Percentiles rank a stretch among this genome's conserved stretches.
Evolutionary conservation across 2,329 filamentous ascomycete species (phyloP).

Genomic region (Westerdykella ornata): DNA sequence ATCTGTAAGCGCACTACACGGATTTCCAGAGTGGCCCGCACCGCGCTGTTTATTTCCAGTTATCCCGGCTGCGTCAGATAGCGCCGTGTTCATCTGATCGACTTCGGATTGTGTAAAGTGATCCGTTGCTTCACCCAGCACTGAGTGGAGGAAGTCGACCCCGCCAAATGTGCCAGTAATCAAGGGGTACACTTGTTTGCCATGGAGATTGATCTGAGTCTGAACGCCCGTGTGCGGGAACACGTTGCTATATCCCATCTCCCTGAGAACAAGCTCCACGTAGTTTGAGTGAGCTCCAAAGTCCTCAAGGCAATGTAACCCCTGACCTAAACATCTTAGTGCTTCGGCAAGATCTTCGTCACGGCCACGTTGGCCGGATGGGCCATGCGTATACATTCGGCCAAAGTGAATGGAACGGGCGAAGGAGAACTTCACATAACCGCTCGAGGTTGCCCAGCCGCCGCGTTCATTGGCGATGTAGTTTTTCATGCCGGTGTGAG

Average conservation of each 20-base stretch:
- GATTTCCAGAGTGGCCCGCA: conserved; percentile 25
- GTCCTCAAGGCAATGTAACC: conserved; percentile 49
- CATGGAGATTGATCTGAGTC: conserved; percentile 42
- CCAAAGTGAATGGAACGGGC: conserved; percentile 45
- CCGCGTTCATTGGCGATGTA: conserved; percentile 91
- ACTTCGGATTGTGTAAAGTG: conserved; percentile 46
- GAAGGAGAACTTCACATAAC: conserved; percentile 58
- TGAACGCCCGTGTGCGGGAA: conserved; percentile 48
- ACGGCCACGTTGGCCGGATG: conserved; percentile 35
- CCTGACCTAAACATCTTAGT: conserved; percentile 47
- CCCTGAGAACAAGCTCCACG: conserved; percentile 47
- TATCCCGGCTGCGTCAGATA: conserved; percentile 35
- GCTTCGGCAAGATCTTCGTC: conserved; percentile 46
- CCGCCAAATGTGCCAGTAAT: conserved; percentile 52
- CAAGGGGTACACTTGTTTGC: conserved; percentile 46
- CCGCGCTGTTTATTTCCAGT: conserved; percentile 26
- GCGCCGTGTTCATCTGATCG: conserved; percentile 42
- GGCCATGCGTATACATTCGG: conserved; percentile 42
- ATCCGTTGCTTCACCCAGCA: conserved; percentile 46
- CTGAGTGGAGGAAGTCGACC: conserved; percentile 47
- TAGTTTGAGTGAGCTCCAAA: conserved; percentile 53
- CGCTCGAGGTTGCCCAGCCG: conserved; percentile 81
- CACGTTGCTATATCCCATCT: conserved; percentile 47
- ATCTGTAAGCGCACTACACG: conserved; percentile 51
- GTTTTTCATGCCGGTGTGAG: conserved; percentile 80